Evolutionary conservation across 2,329 filamentous ascomycete species (phyloP).

Genomic region (Epichloe elymi): DNA sequence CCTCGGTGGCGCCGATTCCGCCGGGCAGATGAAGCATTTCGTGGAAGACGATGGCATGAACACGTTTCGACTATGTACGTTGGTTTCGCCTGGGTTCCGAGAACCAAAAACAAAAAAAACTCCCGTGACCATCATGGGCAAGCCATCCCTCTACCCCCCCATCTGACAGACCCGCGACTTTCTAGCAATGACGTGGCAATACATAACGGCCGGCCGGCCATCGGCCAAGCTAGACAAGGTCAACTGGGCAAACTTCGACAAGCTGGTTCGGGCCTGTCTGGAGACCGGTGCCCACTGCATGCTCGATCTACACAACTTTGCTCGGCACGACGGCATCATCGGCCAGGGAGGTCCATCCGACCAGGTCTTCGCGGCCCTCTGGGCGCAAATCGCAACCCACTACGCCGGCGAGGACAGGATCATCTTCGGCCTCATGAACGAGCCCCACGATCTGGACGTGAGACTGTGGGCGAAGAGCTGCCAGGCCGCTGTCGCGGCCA

Average conservation of each 20-base stretch:
- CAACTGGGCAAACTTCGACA: slow-evolving; percentile 39
- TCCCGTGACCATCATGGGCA: too few species aligned
- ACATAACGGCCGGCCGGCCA: slow-evolving; percentile 38
- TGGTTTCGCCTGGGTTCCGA: slow-evolving; percentile 3
- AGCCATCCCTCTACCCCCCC: too few species aligned
- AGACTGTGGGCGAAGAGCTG: slow-evolving; percentile 44
- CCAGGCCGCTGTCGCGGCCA: slow-evolving; percentile 51
- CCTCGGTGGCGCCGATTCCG: slow-evolving; percentile 24
- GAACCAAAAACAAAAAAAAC: too few species aligned
- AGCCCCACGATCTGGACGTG: slow-evolving; percentile 49
- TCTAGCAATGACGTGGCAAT: slow-evolving; percentile 39
- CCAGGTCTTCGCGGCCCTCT: slow-evolving; percentile 43
- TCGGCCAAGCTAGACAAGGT: slow-evolving; percentile 33
- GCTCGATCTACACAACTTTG: slow-evolving; percentile 46
- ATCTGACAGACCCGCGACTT: too few species aligned
- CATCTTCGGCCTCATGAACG: slow-evolving; percentile 58
- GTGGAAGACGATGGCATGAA: slow-evolving; percentile 37
- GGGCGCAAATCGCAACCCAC: slow-evolving; percentile 43
- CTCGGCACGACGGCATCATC: slow-evolving; percentile 50
- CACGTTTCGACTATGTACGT: slow-evolving; percentile 37
- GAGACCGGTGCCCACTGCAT: slow-evolving; percentile 44
- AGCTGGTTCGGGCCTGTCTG: slow-evolving; percentile 42
- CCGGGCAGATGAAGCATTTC: slow-evolving; percentile 45
- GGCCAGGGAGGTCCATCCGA: slow-evolving; percentile 52
- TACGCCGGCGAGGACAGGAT: slow-evolving; percentile 40